Percentiles rank a stretch among this genome's conserved stretches.
These are phyloP conservation scores for Musa itinerans DNA, from an alignment of 176 grass and related monocot genomes.

Conservation along the genomic window DNA sequence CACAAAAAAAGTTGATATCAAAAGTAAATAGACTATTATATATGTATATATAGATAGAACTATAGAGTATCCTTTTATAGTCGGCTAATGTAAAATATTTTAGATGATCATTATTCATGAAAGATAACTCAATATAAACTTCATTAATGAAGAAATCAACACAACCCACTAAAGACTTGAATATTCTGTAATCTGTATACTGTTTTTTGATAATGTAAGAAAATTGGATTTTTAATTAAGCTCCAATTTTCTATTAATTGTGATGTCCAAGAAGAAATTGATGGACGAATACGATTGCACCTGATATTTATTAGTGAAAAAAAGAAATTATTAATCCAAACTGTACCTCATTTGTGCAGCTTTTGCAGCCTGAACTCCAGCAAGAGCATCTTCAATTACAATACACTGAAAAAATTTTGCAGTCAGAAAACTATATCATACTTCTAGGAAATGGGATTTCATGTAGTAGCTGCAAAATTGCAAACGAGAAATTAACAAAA, in stretches of 20 bases:
- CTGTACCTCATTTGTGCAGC: constrained; percentile 78
- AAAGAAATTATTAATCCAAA: neutral
- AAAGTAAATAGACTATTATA: too few species aligned
- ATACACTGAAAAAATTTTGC: constrained; percentile 48
- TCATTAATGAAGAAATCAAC: neutral
- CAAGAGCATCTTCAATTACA: constrained; percentile 98
- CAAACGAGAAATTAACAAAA: neutral
- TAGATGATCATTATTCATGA: neutral
- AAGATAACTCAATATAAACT: neutral
- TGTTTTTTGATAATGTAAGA: neutral
- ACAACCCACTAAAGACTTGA: neutral
- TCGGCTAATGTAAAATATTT: neutral
- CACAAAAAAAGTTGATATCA: too few species aligned
- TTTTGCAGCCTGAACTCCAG: constrained; percentile 92
- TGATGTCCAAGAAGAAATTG: neutral
- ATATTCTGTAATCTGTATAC: neutral
- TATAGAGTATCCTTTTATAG: neutral
- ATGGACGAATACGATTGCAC: neutral
- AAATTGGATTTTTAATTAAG: neutral
- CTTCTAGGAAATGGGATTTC: constrained; percentile 4
- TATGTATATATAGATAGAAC: too few species aligned
- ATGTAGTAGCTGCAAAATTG: constrained; percentile 8
- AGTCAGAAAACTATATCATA: constrained; percentile 14
- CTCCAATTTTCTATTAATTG: neutral
- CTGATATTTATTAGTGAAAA: neutral